phyloP scores from a whole-genome alignment of 1,139 yeast genomes.

The Hyphopichia fennica region DNA sequence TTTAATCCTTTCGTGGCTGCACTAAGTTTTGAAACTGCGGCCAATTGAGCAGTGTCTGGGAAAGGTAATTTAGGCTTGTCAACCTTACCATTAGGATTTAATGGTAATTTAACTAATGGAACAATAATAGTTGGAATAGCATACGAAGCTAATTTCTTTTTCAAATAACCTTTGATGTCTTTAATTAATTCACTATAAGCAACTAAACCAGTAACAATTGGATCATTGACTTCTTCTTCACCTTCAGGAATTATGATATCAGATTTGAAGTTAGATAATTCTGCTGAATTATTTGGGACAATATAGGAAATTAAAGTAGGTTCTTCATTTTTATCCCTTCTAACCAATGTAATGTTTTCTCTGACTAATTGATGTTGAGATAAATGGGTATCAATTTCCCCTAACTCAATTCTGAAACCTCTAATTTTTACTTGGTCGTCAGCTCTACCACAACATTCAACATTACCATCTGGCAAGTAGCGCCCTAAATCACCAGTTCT shows the following conservation, averaged over 20 bases:
- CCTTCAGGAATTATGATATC: conserved; percentile 29
- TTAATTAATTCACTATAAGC: conserved; percentile 74
- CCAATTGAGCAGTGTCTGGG: conserved; percentile 87
- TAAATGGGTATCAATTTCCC: conserved; percentile 96
- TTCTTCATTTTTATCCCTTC: conserved; percentile 90
- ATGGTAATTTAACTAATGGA: conserved; percentile 80
- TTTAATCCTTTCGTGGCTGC: conserved; percentile 36
- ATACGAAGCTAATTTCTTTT: conserved; percentile 86
- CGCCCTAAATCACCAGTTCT: conserved; percentile 98
- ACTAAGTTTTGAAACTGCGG: conserved; percentile 56
- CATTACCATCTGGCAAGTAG: conserved; percentile 93
- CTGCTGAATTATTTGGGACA: conserved; percentile 75
- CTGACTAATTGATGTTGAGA: conserved; percentile 90
- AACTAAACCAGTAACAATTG: conserved; percentile 78
- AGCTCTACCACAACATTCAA: conserved; percentile 98
- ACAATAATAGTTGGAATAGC: conserved; percentile 92
- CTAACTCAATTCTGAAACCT: conserved; percentile 97
- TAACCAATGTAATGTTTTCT: conserved; percentile 90
- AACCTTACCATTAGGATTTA: conserved; percentile 97
- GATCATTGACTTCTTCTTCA: conserved; percentile 49
- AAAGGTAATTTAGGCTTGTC: conserved; percentile 96
- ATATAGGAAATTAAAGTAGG: conserved; percentile 87
- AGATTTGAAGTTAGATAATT: conserved; percentile 52
- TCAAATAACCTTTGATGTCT: conserved; percentile 77
- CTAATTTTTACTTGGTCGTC: conserved; percentile 98